phyloP scores from a whole-genome alignment of 108 stramenopile species.

The Fragilariopsis cylindrus region DNA sequence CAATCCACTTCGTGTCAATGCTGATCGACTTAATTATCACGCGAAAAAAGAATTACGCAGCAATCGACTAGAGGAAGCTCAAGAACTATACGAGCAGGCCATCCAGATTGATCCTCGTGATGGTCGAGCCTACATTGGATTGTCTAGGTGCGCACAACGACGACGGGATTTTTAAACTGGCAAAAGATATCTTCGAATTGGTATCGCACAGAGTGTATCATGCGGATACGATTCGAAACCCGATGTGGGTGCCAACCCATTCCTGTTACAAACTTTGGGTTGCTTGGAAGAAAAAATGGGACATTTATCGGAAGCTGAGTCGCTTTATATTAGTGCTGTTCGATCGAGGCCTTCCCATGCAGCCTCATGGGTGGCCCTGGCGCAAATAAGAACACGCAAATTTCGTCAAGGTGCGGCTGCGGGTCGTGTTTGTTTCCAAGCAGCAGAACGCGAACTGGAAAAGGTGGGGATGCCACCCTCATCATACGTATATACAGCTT shows the following conservation, averaged over 20 bases:
- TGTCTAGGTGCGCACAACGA: constrained; percentile 74
- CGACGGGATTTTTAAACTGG: constrained; percentile 74
- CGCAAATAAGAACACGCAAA: constrained; percentile 80
- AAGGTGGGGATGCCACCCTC: constrained; percentile 61
- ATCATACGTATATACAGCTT: constrained; percentile 83
- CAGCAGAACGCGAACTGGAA: constrained; percentile 71
- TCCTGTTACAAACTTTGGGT: constrained; percentile 81
- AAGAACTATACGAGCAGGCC: constrained; percentile 39
- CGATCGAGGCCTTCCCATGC: constrained; percentile 80
- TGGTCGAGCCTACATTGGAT: constrained; percentile 84
- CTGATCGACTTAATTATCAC: constrained; percentile 67
- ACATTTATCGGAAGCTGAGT: constrained; percentile 71
- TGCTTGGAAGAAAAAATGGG: constrained; percentile 80
- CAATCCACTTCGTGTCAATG: constrained; percentile 69
- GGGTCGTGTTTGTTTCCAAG: constrained; percentile 76
- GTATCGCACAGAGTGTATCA: constrained; percentile 53
- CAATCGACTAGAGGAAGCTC: constrained; percentile 33
- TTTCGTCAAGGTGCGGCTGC: constrained; percentile 70
- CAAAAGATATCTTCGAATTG: constrained; percentile 55
- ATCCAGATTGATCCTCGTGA: constrained; percentile 71
- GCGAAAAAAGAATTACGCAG: constrained; percentile 69
- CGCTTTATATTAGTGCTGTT: constrained; percentile 65
- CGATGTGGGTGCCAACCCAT: constrained; percentile 79
- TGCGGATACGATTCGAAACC: constrained; percentile 22
- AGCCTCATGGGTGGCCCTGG: constrained; percentile 83